Conservation (phyloP, 169 alveolate species). For the Eimeria sp. region DNA sequence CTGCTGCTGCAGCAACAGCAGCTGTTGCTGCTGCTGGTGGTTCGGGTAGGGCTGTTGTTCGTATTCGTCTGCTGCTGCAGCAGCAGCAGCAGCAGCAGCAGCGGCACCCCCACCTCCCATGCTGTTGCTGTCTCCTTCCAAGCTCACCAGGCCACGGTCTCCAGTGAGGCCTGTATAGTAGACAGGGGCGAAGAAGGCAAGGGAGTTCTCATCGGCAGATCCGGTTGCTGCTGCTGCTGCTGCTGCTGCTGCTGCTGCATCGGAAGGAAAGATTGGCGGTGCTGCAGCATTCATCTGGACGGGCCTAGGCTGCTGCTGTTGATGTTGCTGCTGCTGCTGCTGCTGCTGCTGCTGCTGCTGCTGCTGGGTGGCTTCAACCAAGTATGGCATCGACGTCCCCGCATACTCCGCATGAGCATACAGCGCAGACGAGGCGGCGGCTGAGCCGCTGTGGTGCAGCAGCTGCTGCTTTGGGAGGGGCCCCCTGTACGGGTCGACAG, state of each 20-base stretch:
- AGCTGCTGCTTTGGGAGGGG: constrained; percentile 5
- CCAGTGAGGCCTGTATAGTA: constrained; percentile 69
- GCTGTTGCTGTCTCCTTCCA: constrained; percentile 42
- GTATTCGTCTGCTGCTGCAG: background rate
- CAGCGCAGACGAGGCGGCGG: constrained; percentile 10
- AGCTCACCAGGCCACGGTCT: constrained; percentile 64
- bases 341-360: constrained; percentile 20
- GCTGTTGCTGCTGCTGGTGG: constrained; percentile 34
- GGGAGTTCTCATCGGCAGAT: constrained; percentile 17
- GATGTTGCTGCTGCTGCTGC: too few species aligned
- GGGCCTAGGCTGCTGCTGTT: background rate
- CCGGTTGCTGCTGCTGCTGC: constrained; percentile 64
- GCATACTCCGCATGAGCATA: background rate
- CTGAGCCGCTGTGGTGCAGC: background rate
- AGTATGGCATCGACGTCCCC: constrained; percentile 9
- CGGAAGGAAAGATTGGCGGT: constrained; percentile 43
- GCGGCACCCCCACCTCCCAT: background rate
- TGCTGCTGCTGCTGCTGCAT: constrained; percentile 60
- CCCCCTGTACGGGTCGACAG: constrained; percentile 1
- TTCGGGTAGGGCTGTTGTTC: background rate
- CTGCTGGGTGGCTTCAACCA: constrained; percentile 1
- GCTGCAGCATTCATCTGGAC: background rate
- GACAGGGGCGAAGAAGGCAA: constrained; percentile 43
- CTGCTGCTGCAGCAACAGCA: constrained; percentile 37
- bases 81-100: constrained; percentile 34